These are phyloP conservation scores for Actinidia polygama DNA, from an alignment of 179 eudicot genomes.

Conservation along the genomic window DNA sequence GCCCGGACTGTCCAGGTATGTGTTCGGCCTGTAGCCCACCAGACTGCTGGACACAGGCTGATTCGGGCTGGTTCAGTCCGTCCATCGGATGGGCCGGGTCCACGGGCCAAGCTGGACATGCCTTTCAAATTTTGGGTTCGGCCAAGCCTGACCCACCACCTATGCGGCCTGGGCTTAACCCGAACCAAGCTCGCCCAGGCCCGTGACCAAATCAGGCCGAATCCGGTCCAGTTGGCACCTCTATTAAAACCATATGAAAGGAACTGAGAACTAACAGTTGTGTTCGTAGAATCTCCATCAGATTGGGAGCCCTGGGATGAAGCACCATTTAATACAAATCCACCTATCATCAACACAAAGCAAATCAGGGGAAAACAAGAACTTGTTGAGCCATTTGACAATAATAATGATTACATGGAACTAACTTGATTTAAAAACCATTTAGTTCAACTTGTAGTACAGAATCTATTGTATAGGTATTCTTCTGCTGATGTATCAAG, in stretches of 20 bases:
- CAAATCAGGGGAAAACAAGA: not conserved
- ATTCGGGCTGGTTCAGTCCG: no score
- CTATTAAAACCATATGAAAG: not conserved
- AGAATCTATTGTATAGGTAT: not conserved
- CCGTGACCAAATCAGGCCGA: no score
- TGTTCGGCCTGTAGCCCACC: no score
- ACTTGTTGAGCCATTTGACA: not conserved
- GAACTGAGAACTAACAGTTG: slow-evolving; percentile 66
- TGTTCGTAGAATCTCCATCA: slow-evolving; percentile 87
- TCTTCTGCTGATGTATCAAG: not conserved
- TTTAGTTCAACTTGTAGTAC: not conserved
- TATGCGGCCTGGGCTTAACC: no score
- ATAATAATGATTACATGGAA: not conserved
- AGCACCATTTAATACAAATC: slow-evolving; percentile 68
- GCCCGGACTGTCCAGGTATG: no score
- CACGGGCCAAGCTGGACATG: no score
- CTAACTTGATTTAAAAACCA: not conserved
- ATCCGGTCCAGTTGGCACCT: no score
- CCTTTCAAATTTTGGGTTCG: no score
- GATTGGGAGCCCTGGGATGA: slow-evolving; percentile 67
- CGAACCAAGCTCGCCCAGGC: no score
- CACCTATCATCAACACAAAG: slow-evolving; percentile 48
- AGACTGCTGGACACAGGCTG: no score
- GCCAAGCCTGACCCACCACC: no score
- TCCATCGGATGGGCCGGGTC: no score